Conservation (phyloP, 2,329 filamentous ascomycete species). For the Cladosporium colombiae region DNA sequence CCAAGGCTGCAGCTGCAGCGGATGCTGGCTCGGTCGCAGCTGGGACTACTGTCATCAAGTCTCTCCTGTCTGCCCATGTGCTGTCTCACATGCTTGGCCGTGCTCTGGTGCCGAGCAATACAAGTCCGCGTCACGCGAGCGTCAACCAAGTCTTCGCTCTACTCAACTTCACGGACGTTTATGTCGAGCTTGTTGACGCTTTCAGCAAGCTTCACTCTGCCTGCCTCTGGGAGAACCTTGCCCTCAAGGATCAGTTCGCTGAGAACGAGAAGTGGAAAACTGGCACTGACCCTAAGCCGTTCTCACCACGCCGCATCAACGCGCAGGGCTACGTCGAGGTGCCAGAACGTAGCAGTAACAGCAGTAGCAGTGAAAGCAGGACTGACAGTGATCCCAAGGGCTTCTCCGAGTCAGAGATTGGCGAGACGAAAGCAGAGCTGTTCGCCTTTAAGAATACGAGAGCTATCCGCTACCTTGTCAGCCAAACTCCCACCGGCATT, state of each 20-base stretch:
- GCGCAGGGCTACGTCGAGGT: slow-evolving; percentile 33
- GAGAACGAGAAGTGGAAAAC: slow-evolving; percentile 64
- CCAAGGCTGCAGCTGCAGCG: not conserved
- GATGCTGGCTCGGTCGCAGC: slow-evolving; percentile 30
- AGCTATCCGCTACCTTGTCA: slow-evolving; percentile 73
- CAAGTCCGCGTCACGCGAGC: slow-evolving; percentile 5
- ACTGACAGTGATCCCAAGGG: slow-evolving; percentile 17
- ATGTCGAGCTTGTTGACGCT: slow-evolving; percentile 69
- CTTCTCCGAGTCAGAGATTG: slow-evolving; percentile 12
- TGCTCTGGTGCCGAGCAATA: slow-evolving; percentile 26
- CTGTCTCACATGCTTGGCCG: slow-evolving; percentile 69
- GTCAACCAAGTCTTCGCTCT: slow-evolving; percentile 68
- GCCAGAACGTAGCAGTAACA: slow-evolving; percentile 23
- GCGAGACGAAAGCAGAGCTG: slow-evolving; percentile 23
- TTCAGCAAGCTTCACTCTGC: slow-evolving; percentile 77
- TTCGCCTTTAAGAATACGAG: slow-evolving; percentile 71
- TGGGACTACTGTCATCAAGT: slow-evolving; percentile 78
- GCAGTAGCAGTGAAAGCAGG: slow-evolving; percentile 5
- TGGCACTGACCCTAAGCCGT: slow-evolving; percentile 44
- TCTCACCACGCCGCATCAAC: slow-evolving; percentile 33
- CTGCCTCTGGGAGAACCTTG: slow-evolving; percentile 81
- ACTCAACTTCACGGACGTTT: slow-evolving; percentile 84
- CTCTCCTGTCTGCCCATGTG: slow-evolving; percentile 73
- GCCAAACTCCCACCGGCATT: slow-evolving; percentile 76
- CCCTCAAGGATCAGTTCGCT: slow-evolving; percentile 72